Conservation (phyloP, 75 land plant genomes). For the Isoetes taiwanensis region DNA sequence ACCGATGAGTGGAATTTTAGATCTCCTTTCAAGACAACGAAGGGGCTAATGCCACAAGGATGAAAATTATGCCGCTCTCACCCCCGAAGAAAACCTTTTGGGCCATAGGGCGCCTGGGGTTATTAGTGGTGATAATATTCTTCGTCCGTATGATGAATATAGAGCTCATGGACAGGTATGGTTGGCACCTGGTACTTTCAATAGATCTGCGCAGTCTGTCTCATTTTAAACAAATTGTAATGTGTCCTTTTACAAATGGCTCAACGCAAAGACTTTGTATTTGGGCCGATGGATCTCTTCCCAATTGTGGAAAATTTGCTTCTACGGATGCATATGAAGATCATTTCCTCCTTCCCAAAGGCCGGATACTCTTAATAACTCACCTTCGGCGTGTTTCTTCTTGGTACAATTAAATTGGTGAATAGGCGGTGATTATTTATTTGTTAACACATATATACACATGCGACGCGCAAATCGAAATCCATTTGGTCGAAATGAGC, state of each 20-base stretch:
- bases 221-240: too few relatives aligned
- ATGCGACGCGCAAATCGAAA: too few relatives aligned
- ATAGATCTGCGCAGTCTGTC: too few relatives aligned
- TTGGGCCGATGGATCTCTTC: conserved; percentile 93
- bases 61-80: conserved; percentile 82
- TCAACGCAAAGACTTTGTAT: too few relatives aligned
- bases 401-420: conserved; percentile 65
- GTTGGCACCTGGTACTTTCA: too few relatives aligned
- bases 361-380: conserved; percentile 60
- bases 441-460: too few relatives aligned
- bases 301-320: conserved; percentile 95
- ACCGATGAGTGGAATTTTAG: conserved; percentile 94
- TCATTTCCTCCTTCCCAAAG: conserved; percentile 82
- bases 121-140: conserved; percentile 86
- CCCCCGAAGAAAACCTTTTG: conserved; percentile 77
- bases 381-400: conserved; percentile 67
- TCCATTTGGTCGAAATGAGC: too few relatives aligned
- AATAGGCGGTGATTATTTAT: too few relatives aligned
- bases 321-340: conserved; percentile 97
- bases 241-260: too few relatives aligned
- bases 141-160: conserved; percentile 85
- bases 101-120: conserved; percentile 84
- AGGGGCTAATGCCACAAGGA: conserved; percentile 95
- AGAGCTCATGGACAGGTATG: conserved; percentile 95
- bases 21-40: conserved; percentile 99